Conservation (phyloP, 2,329 filamentous ascomycete species). For the Harringtonia lauricola region DNA sequence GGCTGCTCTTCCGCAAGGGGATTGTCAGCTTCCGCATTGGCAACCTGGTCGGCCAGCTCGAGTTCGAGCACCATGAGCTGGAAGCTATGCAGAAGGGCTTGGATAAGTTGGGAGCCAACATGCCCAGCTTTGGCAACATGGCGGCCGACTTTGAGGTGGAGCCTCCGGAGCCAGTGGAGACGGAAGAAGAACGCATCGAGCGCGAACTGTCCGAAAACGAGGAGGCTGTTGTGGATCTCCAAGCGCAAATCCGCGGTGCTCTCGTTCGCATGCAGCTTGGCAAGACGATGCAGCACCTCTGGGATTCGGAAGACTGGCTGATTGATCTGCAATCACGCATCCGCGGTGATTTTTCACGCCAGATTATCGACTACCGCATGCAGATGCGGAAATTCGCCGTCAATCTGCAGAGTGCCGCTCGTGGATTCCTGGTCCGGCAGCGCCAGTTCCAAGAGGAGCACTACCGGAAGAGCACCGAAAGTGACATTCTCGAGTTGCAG, state of each 20-base stretch:
- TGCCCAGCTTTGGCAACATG: conserved; percentile 98
- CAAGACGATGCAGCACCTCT: conserved; percentile 75
- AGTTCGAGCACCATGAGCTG: conserved; percentile 95
- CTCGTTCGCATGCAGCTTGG: conserved; percentile 67
- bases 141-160: conserved; percentile 89
- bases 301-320: conserved; percentile 71
- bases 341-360: conserved; percentile 76
- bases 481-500: conserved; percentile 68
- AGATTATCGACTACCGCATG: conserved; percentile 71
- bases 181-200: conserved; percentile 79
- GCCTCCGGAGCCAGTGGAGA: conserved; percentile 67
- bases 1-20: conserved; percentile 91
- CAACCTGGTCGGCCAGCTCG: conserved; percentile 88
- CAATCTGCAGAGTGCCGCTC: conserved; percentile 65
- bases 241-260: conserved; percentile 77
- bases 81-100: conserved; percentile 95
- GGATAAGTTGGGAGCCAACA: conserved; percentile 86
- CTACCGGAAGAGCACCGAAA: conserved; percentile 59
- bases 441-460: conserved; percentile 50
- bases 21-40: conserved; percentile 94
- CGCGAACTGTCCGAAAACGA: conserved; percentile 74
- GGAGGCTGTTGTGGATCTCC: conserved; percentile 61
- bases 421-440: conserved; percentile 63
- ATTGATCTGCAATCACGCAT: conserved; percentile 78
- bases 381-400: conserved; percentile 75